These are phyloP conservation scores for Pythium scleroteichum DNA, from an alignment of 352 stramenopile genomes.

Conservation along the genomic window DNA sequence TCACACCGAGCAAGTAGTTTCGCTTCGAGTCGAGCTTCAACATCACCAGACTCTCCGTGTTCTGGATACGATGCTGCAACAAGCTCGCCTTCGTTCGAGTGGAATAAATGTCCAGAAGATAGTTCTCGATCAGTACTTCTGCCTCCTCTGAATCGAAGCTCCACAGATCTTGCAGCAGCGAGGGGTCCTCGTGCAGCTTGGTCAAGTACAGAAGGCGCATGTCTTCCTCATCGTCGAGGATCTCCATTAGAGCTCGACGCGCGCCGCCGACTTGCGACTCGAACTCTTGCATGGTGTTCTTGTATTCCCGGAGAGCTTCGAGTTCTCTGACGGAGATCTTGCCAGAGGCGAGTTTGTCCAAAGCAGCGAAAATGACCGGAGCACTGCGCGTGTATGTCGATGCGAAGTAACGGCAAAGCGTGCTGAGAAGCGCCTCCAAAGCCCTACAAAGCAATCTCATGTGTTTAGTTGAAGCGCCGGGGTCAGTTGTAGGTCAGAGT, in stretches of 20 bases:
- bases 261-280: slow-evolving; percentile 62
- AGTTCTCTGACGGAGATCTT: slow-evolving; percentile 48
- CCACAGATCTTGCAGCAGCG: slow-evolving; percentile 51
- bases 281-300: slow-evolving; percentile 75
- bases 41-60: slow-evolving; percentile 80
- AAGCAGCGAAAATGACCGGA: slow-evolving; percentile 40
- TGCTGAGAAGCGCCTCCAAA: slow-evolving; percentile 47
- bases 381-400: slow-evolving; percentile 45
- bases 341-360: slow-evolving; percentile 52
- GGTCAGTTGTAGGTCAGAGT: no score
- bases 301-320: slow-evolving; percentile 63
- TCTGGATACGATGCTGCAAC: slow-evolving; percentile 74
- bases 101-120: slow-evolving; percentile 79
- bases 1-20: slow-evolving; percentile 75
- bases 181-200: slow-evolving; percentile 62
- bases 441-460: slow-evolving; percentile 13
- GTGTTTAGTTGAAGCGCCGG: no score
- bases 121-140: slow-evolving; percentile 75
- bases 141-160: slow-evolving; percentile 75
- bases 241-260: slow-evolving; percentile 60
- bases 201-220: slow-evolving; percentile 65
- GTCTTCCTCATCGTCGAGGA: slow-evolving; percentile 74
- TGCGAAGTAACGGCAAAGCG: slow-evolving; percentile 59
- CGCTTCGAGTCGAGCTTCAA: slow-evolving; percentile 77
- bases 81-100: slow-evolving; percentile 67